phyloP scores from a whole-genome alignment of 192 early-diverging fungal species.

The Glomus cerebriforme region DNA sequence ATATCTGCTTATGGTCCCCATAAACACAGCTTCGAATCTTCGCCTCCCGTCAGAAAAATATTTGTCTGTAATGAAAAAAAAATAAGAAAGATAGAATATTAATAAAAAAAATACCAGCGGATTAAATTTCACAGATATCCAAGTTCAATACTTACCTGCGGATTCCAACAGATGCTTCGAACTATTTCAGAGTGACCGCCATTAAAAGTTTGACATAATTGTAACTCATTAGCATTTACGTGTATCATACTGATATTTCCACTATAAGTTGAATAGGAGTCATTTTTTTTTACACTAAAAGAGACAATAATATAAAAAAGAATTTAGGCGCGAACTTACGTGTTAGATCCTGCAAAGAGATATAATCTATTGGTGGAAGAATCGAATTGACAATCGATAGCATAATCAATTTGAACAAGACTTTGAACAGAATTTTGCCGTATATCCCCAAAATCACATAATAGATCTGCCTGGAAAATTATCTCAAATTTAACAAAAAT shows the following conservation, averaged over 20 bases:
- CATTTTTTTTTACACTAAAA: not conserved
- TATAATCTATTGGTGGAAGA: constrained; percentile 67
- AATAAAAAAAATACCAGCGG: not conserved
- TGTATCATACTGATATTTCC: constrained; percentile 80
- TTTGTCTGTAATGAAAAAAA: constrained; percentile 14
- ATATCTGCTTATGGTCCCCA: constrained; percentile 51
- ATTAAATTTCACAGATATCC: constrained; percentile 4
- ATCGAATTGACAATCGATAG: constrained; percentile 82
- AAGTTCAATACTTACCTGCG: constrained; percentile 49
- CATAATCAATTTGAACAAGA: constrained; percentile 71
- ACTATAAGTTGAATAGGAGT: constrained; percentile 37
- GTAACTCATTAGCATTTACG: constrained; percentile 73
- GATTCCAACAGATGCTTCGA: constrained; percentile 76
- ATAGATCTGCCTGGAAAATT: constrained; percentile 45
- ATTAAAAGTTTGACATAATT: constrained; percentile 75
- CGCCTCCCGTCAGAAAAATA: constrained; percentile 70
- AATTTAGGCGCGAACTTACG: constrained; percentile 38
- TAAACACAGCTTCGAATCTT: constrained; percentile 72
- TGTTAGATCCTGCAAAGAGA: constrained; percentile 77
- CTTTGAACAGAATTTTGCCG: constrained; percentile 51
- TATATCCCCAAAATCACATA: constrained; percentile 85
- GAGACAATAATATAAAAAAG: not conserved
- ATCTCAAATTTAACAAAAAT: constrained; percentile 31
- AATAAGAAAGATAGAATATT: not conserved
- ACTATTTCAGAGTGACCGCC: constrained; percentile 88